Evolutionary conservation across 768 basidiomycete genomes (phyloP).

Genomic region (Naganishia friedmannii): DNA sequence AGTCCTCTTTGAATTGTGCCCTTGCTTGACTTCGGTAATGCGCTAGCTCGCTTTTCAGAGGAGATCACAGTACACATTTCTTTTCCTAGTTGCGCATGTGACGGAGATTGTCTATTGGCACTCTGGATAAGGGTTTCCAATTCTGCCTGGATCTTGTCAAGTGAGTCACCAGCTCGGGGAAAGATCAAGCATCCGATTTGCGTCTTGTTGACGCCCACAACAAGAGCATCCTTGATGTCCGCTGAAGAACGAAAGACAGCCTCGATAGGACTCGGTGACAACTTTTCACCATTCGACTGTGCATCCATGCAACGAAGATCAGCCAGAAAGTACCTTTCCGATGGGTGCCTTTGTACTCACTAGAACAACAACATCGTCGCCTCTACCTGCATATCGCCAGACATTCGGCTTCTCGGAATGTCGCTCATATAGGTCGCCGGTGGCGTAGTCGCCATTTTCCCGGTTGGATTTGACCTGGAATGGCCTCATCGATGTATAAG

Average conservation of each 20-base stretch:
- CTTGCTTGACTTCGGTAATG: constrained; percentile 49
- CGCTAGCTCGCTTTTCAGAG: constrained; percentile 7
- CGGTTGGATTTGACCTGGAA: constrained; percentile 54
- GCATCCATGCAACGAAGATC: neutral
- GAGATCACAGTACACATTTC: constrained; percentile 45
- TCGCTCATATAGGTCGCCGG: constrained; percentile 59
- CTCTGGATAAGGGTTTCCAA: constrained; percentile 1
- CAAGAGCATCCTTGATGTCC: constrained; percentile 57
- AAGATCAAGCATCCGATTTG: constrained; percentile 59
- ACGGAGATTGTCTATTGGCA: constrained; percentile 44
- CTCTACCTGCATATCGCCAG: constrained; percentile 58
- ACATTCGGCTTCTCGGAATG: constrained; percentile 54
- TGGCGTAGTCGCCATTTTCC: constrained; percentile 59
- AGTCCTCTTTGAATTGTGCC: constrained; percentile 49
- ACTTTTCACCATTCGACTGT: constrained; percentile 58
- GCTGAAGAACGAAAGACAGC: constrained; percentile 56
- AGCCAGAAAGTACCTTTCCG: neutral
- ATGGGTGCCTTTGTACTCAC: constrained; percentile 28
- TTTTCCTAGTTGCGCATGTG: constrained; percentile 43
- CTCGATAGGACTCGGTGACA: constrained; percentile 60
- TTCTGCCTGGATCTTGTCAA: neutral
- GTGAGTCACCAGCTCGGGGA: constrained; percentile 35
- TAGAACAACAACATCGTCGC: constrained; percentile 59
- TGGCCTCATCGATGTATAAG: neutral
- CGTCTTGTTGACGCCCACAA: constrained; percentile 57